Evolutionary conservation across 495 filamentous ascomycete genomes (phyloP), one percentile per base, ranked within the genome.

Genomic region (Clavariopsis aquatica): DNA sequence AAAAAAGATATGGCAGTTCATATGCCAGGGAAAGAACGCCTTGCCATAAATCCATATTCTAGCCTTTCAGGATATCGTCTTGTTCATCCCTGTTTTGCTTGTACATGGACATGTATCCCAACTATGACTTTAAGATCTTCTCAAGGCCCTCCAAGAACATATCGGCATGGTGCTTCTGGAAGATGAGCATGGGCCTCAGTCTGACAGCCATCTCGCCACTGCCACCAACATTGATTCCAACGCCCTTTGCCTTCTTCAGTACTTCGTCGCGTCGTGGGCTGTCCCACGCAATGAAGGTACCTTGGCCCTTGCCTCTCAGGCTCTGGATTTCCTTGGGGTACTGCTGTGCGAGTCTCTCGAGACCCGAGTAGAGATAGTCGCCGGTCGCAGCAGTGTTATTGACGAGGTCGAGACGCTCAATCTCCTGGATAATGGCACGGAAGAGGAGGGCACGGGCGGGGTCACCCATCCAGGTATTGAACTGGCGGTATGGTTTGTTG

Each of bases 401-500:
- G 28, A 98, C 92, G 12, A 98, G 82, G 59, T 87, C 82, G 19
- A 91, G 79, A 45, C 86, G 81, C 78, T 96, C 85, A 54, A 98
- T 89, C 79, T 98, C 93, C 43, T 90, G 76, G 73, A 96, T 85
- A 77, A 98, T 97, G 68, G 89, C 91, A 59, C 89, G 85, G 86
- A 97, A 98, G 62, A 98, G 83, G 62, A 98, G 79, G 9, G 91
- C 92, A 52, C 91, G 86, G 10, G 90, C 86, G 28, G 94, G 94
- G 79, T 98, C 94, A 74, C 94, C 94, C 93, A 98, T 97, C 94
- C 94, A 98, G 62, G 95, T 98, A 80, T 98, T 98, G 81, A 98
- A 98, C 78, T 98, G 94, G 53, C 94, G 87, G 83, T 97, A 98
- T n/a, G 94, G 92, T 83, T 93, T 93, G 81, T 96, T 97, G 52